These are phyloP conservation scores for Lachnellula suecica DNA, from an alignment of 2,329 filamentous ascomycete genomes.

Conservation along the genomic window DNA sequence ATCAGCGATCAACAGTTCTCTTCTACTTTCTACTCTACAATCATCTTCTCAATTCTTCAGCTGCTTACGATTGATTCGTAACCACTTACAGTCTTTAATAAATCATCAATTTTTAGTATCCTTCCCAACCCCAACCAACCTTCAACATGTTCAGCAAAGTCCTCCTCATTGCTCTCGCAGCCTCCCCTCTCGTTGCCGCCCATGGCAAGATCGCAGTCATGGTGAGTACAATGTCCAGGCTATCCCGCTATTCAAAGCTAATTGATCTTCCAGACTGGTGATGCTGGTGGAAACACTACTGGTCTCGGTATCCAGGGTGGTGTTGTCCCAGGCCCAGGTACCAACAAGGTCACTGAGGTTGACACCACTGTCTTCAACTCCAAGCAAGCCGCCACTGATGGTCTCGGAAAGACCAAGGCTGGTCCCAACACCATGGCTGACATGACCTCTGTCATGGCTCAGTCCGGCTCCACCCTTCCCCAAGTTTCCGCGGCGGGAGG, in stretches of 20 bases:
- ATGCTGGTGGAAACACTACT: slow-evolving; percentile 43
- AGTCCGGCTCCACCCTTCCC: slow-evolving; percentile 55
- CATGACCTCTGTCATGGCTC: slow-evolving; percentile 55
- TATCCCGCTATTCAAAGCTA: slow-evolving; percentile 3
- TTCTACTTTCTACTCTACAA: slow-evolving; percentile 12
- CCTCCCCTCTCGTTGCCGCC: slow-evolving; percentile 52
- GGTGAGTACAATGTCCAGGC: slow-evolving; percentile 13
- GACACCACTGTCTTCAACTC: slow-evolving; percentile 52
- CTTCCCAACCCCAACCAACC: neutral
- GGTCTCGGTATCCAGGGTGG: slow-evolving; percentile 42
- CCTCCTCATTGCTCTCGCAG: slow-evolving; percentile 5
- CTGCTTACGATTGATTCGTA: slow-evolving; percentile 32
- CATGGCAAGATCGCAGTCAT: slow-evolving; percentile 56
- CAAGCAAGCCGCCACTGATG: slow-evolving; percentile 48
- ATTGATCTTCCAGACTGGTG: slow-evolving; percentile 28
- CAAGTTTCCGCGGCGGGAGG: slow-evolving; percentile 59
- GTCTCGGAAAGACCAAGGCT: slow-evolving; percentile 58
- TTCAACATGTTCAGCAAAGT: slow-evolving; percentile 7
- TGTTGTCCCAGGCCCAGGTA: slow-evolving; percentile 40
- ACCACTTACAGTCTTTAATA: slow-evolving; percentile 25
- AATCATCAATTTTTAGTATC: slow-evolving; percentile 4
- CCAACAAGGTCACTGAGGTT: slow-evolving; percentile 42
- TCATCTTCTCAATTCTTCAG: slow-evolving; percentile 21
- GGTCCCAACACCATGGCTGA: slow-evolving; percentile 56
- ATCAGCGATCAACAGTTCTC: slow-evolving; percentile 30